Evolutionary conservation across 1,284 basidiomycete genomes (phyloP).

Genomic region (Agroathelia rolfsii): DNA sequence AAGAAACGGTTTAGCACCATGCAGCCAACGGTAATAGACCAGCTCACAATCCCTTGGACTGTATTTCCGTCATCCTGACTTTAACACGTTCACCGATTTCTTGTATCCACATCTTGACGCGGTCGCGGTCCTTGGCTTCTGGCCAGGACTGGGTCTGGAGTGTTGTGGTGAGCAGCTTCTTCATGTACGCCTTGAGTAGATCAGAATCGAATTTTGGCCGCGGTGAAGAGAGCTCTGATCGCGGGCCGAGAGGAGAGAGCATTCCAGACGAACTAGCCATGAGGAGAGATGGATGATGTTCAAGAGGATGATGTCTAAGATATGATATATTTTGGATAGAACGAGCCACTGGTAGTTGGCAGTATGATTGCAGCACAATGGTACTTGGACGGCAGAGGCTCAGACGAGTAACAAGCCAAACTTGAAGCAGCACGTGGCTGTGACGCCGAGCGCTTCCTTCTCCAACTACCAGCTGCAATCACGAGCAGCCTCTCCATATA

Average conservation of each 20-base stretch:
- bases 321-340: background rate
- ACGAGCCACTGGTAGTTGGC: no score
- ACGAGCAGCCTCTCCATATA: no score
- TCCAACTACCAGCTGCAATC: no score
- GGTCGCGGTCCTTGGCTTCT: slow-evolving; percentile 54
- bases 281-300: slow-evolving; percentile 10
- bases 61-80: slow-evolving; percentile 73
- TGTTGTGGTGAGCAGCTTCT: slow-evolving; percentile 62
- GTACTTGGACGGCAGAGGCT: slow-evolving; percentile 20
- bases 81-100: slow-evolving; percentile 75
- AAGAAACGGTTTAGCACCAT: slow-evolving; percentile 6
- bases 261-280: slow-evolving; percentile 35
- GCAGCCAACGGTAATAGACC: background rate
- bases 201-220: slow-evolving; percentile 63
- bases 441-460: no score
- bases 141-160: slow-evolving; percentile 59
- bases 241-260: slow-evolving; percentile 38
- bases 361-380: background rate
- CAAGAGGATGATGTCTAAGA: background rate
- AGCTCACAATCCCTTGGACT: slow-evolving; percentile 69
- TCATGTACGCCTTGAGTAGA: slow-evolving; percentile 64
- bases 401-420: slow-evolving; percentile 23
- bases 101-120: slow-evolving; percentile 65
- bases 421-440: slow-evolving; percentile 14
- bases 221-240: slow-evolving; percentile 46